These are phyloP conservation scores for Termitomyces sp. DNA, from an alignment of 768 basidiomycete genomes.

Conservation along the genomic window DNA sequence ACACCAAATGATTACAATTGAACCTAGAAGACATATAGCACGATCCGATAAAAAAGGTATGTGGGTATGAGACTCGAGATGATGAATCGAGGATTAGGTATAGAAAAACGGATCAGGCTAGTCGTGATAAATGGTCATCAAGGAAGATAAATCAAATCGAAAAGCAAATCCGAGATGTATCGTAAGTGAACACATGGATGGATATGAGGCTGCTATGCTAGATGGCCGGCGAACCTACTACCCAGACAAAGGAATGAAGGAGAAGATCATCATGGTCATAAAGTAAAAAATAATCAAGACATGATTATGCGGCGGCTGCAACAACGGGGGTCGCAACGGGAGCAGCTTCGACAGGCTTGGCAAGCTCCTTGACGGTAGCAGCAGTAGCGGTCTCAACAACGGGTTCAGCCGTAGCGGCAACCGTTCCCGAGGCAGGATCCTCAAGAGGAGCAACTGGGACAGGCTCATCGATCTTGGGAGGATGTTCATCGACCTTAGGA, in stretches of 20 bases:
- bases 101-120: constrained; percentile 54
- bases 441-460: constrained; percentile 79
- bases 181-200: constrained; percentile 30
- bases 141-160: constrained; percentile 34
- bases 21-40: constrained; percentile 51
- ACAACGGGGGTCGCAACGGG: constrained; percentile 62
- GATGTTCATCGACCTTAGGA: constrained; percentile 84
- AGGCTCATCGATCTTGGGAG: constrained; percentile 85
- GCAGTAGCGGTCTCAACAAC: constrained; percentile 23
- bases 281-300: constrained; percentile 21
- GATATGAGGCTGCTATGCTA: constrained; percentile 8
- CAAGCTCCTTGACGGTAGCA: constrained; percentile 19
- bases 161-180: constrained; percentile 59
- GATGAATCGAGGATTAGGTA: constrained; percentile 67
- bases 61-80: constrained; percentile 53
- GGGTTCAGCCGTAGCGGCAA: constrained; percentile 24
- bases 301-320: constrained; percentile 70
- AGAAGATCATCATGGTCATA: constrained; percentile 35
- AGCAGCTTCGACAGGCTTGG: constrained; percentile 35
- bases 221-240: background rate
- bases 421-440: constrained; percentile 56
- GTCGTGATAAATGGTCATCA: constrained; percentile 58
- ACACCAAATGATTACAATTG: constrained; percentile 50
- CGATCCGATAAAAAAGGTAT: constrained; percentile 51
- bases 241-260: constrained; percentile 26